Evolutionary conservation across 202 grass and related monocot genomes (phyloP).

Genomic region (Schoenoplectus triqueter): DNA sequence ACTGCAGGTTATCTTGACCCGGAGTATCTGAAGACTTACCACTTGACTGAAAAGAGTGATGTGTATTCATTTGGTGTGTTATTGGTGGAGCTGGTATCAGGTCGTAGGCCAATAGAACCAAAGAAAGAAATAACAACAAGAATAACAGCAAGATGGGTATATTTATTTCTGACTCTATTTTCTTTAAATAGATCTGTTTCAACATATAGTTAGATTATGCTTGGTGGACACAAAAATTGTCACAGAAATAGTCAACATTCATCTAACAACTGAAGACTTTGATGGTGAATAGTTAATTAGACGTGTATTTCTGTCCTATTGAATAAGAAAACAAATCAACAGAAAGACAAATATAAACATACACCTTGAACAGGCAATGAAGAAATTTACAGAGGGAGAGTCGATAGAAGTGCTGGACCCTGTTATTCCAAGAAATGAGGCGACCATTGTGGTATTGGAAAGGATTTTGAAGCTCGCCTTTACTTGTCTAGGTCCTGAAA

Average conservation of each 20-base stretch:
- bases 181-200: not conserved
- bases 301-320: not conserved
- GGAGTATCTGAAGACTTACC: conserved; percentile 87
- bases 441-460: conserved; percentile 38
- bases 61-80: conserved; percentile 92
- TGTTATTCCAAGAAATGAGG: conserved; percentile 37
- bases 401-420: conserved; percentile 65
- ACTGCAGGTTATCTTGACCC: conserved; percentile 96
- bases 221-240: too few species aligned
- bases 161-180: conserved; percentile 21
- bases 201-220: too few species aligned
- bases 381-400: conserved; percentile 46
- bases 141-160: conserved; percentile 68
- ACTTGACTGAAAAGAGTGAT: conserved; percentile 92
- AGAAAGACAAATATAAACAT: conserved; percentile 10
- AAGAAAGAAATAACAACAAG: conserved; percentile 63
- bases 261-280: not conserved
- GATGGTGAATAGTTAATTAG: not conserved
- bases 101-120: conserved; percentile 68
- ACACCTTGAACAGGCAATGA: conserved; percentile 52
- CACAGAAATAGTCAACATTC: not conserved
- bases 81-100: conserved; percentile 72
- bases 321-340: not conserved
- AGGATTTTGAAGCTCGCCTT: conserved; percentile 59
- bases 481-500: conserved; percentile 56